Percentiles rank a stretch among this genome's conserved stretches.
Conservation (phyloP, 345 rosid species). For the Salix udensis region DNA sequence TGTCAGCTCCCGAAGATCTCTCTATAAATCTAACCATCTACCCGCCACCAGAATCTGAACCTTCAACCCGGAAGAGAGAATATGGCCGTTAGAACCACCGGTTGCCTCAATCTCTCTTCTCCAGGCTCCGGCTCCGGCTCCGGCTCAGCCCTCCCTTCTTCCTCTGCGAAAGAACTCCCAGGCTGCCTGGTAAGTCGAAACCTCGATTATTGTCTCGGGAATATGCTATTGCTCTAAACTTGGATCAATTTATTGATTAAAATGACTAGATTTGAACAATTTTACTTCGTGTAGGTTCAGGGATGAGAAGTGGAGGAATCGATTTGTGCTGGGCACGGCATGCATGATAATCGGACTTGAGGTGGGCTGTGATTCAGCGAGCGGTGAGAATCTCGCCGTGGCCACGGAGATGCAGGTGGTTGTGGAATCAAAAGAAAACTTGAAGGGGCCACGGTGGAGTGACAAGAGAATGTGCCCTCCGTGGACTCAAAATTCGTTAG, state of each 20-base stretch:
- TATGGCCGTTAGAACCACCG: conserved; percentile 41
- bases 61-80: background rate
- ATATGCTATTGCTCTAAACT: too few relatives aligned
- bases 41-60: background rate
- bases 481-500: conserved; percentile 34
- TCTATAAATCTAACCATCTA: background rate
- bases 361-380: background rate
- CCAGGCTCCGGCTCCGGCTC: conserved; percentile 17
- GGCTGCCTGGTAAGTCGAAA: conserved; percentile 14
- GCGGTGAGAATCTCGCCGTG: background rate
- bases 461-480: conserved; percentile 36
- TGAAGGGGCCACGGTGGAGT: conserved; percentile 26
- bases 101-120: conserved; percentile 45
- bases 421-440: background rate
- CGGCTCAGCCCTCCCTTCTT: background rate
- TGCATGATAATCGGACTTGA: conserved; percentile 33
- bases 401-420: background rate
- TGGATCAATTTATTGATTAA: too few relatives aligned
- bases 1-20: background rate
- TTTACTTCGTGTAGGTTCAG: conserved; percentile 5
- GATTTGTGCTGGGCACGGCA: conserved; percentile 26
- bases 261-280: too few relatives aligned
- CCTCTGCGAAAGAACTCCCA: conserved; percentile 3
- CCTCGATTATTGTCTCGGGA: background rate
- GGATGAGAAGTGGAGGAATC: conserved; percentile 28